phyloP scores from a whole-genome alignment of 2,329 filamentous ascomycete genomes.

The Arthrobotrys iridis region DNA sequence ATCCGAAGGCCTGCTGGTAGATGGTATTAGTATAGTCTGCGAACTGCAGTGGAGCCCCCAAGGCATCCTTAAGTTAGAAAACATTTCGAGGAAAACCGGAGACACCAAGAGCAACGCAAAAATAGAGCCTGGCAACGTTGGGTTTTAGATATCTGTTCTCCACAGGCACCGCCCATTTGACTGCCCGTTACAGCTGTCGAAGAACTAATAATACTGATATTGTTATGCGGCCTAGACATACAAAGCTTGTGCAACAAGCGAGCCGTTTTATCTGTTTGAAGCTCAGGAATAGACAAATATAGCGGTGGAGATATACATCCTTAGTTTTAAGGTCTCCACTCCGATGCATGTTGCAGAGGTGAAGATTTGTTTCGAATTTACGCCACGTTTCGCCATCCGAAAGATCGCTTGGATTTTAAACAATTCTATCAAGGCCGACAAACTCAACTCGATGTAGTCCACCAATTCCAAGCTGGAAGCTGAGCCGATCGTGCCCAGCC shows the following conservation, averaged over 20 bases:
- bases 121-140: slow-evolving; percentile 27
- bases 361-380: slow-evolving; percentile 47
- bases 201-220: slow-evolving; percentile 15
- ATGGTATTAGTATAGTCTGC: slow-evolving; percentile 23
- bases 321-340: slow-evolving; percentile 22
- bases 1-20: slow-evolving; percentile 8
- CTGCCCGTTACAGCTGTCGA: slow-evolving; percentile 1
- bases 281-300: slow-evolving; percentile 34
- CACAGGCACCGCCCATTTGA: not conserved
- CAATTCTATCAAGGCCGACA: not conserved
- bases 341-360: slow-evolving; percentile 28
- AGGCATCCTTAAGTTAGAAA: slow-evolving; percentile 21
- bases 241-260: slow-evolving; percentile 32
- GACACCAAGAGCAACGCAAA: slow-evolving; percentile 39
- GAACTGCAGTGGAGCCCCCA: slow-evolving; percentile 6
- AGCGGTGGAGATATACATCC: slow-evolving; percentile 31
- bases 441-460: slow-evolving; percentile 13
- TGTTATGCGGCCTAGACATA: slow-evolving; percentile 20
- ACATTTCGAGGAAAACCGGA: slow-evolving; percentile 21
- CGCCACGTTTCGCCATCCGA: slow-evolving; percentile 53
- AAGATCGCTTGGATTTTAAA: slow-evolving; percentile 12
- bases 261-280: slow-evolving; percentile 47
- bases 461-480: not conserved
- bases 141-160: slow-evolving; percentile 13
- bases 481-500: slow-evolving; percentile 25